Conservation (phyloP, 2,329 filamentous ascomycete species). For the Claviceps sp. region DNA sequence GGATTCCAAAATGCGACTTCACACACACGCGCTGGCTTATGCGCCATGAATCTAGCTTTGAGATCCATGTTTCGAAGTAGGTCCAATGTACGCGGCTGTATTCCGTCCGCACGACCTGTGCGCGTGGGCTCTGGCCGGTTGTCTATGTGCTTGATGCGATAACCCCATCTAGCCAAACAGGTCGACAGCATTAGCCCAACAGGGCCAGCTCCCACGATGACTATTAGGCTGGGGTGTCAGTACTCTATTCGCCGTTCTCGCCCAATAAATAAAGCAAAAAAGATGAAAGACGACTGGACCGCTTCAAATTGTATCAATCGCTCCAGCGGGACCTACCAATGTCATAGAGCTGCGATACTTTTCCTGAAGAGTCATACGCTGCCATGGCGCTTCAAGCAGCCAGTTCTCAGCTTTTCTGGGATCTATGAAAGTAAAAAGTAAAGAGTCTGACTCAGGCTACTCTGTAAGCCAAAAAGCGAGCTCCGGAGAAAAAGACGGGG, state of each 20-base stretch:
- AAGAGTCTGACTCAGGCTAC: not conserved
- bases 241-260: not conserved
- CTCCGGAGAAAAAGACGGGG: not conserved
- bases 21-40: conserved; percentile 76
- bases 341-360: conserved; percentile 23
- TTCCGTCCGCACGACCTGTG: conserved; percentile 81
- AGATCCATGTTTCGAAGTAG: conserved; percentile 80
- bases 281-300: not conserved
- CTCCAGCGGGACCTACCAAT: conserved; percentile 23
- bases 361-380: not conserved
- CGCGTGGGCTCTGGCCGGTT: conserved; percentile 73
- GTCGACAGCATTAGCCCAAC: conserved; percentile 81
- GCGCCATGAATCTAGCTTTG: conserved; percentile 76
- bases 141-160: conserved; percentile 90
- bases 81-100: conserved; percentile 80
- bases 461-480: not conserved
- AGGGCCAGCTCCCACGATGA: conserved; percentile 81
- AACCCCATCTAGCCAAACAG: conserved; percentile 82
- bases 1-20: conserved; percentile 66
- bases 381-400: not conserved
- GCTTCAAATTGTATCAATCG: not conserved
- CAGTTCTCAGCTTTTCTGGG: not conserved
- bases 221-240: conserved; percentile 26
- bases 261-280: too few relatives aligned
- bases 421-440: too few relatives aligned